These are phyloP conservation scores for Babesia bovis DNA, from an alignment of 169 alveolate species.

Conservation along the genomic window DNA sequence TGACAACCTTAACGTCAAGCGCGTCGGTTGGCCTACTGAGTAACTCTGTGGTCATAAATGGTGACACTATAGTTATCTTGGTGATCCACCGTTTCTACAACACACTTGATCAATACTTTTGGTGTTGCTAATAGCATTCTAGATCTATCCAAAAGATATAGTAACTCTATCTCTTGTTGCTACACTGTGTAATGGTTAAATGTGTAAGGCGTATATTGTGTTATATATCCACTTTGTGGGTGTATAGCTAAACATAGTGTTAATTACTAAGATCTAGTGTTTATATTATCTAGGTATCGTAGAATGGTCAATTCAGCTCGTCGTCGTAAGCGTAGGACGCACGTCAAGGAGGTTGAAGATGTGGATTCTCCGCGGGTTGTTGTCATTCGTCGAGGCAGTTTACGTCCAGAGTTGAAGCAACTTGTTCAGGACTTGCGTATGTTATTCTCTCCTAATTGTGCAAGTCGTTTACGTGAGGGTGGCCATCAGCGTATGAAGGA, in stretches of 20 bases:
- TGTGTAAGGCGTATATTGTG: neutral
- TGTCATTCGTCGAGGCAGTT: conserved; percentile 50
- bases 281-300: no score
- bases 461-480: conserved; percentile 40
- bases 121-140: no score
- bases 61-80: no score
- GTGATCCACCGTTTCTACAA: no score
- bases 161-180: neutral
- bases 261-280: no score
- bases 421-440: conserved; percentile 49
- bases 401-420: conserved; percentile 43
- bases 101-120: neutral
- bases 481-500: conserved; percentile 52
- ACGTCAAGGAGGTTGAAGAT: conserved; percentile 22
- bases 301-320: conserved; percentile 47
- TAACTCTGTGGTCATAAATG: no score
- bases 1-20: conserved; percentile 61
- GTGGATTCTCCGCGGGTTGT: conserved; percentile 56
- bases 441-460: conserved; percentile 59
- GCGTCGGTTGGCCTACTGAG: conserved; percentile 70
- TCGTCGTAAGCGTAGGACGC: conserved; percentile 33
- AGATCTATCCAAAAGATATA: no score
- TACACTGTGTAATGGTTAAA: neutral
- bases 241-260: no score
- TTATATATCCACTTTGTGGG: neutral